Conservation (phyloP, 164 flowering plant species). For the Platanus orientalis region DNA sequence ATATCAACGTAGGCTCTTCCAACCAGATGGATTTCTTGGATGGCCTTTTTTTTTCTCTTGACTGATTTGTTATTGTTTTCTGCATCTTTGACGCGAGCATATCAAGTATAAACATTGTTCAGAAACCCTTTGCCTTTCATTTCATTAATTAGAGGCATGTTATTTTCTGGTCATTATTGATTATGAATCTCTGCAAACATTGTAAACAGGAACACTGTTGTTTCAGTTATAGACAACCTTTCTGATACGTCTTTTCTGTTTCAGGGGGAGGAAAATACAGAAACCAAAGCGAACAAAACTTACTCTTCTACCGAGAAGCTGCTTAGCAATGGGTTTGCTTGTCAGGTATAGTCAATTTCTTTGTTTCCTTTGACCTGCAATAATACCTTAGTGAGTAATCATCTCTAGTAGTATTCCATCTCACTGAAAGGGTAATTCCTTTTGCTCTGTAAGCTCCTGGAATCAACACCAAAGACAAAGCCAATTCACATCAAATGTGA, state of each 20-base stretch:
- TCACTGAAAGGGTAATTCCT: background rate
- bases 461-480: constrained; percentile 54
- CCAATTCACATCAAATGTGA: constrained; percentile 69
- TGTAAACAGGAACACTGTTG: background rate
- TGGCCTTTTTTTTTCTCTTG: too few relatives aligned
- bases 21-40: background rate
- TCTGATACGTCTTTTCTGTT: constrained; percentile 10
- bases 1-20: background rate
- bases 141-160: background rate
- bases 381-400: background rate
- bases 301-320: constrained; percentile 50
- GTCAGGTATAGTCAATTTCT: constrained; percentile 49
- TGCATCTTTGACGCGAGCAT: background rate
- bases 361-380: background rate
- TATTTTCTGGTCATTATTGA: background rate
- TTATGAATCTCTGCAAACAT: background rate
- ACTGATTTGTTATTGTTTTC: background rate
- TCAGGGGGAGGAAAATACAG: constrained; percentile 37
- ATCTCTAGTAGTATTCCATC: background rate
- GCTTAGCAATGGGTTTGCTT: constrained; percentile 71
- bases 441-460: constrained; percentile 54
- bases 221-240: background rate
- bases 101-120: background rate
- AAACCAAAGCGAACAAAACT: constrained; percentile 25
- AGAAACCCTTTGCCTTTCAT: background rate